Evolutionary conservation across 768 basidiomycete genomes (phyloP), one percentile per base, ranked within the genome.

Genomic region (Calocybe indica): DNA sequence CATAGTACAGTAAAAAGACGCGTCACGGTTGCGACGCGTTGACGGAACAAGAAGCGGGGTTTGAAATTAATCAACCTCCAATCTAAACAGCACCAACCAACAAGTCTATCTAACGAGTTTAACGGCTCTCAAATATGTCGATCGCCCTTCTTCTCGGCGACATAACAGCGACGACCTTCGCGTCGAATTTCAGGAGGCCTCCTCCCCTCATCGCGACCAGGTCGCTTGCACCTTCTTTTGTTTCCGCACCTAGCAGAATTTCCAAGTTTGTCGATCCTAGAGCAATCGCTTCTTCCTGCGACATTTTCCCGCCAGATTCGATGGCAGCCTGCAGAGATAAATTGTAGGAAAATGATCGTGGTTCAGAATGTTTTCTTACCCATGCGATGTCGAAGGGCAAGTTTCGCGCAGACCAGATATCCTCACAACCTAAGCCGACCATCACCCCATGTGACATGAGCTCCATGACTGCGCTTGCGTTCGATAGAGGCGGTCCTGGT

Each of bases 301-400:
- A 62, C 9, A 79, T 57, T 9, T 56, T 56, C 6, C 69, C 68
- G 2, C 67, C 69, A 15, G 67, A 60, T 56, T 74, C 74, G 15
- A 76, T 68, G 1, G 73, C 68, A 38, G 73, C 68, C 76, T 78
- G 43, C 35, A 43, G 44, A 11, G 48, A 22, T 12, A 32, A 11
- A 47, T 46, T 36, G 46, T 33, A 45, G 13, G 31, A 39, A 6
- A 22, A 43, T 28, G 4, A 9, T 11, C 32, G 13, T 14, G 40
- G 12, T 8, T 8, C 36, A 46, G 43, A 37, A 41, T 50, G 28
- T n/a, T 44, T 13, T 68, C 80, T 55, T 52, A 85, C 88, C 92
- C 92, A 94, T 37, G 79, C 87, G 30, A 81, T 65, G 53, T 95
- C 91, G 54, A 92, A 88, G 11, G 85, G 78, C 7, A 85, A 73